phyloP scores from a whole-genome alignment of 139 green algal genomes.

The Micractinium sp. region DNA sequence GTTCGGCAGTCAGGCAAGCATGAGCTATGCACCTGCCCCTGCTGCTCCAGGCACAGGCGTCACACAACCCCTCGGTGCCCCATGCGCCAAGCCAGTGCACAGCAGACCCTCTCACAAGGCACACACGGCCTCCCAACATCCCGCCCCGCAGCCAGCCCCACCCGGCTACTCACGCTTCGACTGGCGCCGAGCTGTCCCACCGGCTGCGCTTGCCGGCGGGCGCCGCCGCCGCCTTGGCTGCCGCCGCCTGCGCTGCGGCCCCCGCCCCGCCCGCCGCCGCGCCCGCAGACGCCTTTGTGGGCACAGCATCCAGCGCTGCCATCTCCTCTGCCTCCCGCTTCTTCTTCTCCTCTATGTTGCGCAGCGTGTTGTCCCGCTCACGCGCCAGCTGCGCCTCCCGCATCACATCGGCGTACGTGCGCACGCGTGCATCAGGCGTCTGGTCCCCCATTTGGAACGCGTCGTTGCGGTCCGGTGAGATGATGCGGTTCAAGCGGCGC shows the following conservation, averaged over 20 bases:
- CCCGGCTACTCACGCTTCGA: slow-evolving; percentile 31
- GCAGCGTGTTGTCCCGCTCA: slow-evolving; percentile 93
- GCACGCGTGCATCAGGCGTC: slow-evolving; percentile 61
- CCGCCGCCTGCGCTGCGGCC: slow-evolving; percentile 39
- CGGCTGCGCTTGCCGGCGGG: slow-evolving; percentile 74
- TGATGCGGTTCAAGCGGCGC: slow-evolving; percentile 79
- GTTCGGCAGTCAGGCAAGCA: not conserved
- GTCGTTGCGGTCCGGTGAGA: slow-evolving; percentile 92
- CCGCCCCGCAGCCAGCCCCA: not conserved
- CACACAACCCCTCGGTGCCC: no score
- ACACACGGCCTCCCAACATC: not conserved
- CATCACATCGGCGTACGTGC: slow-evolving; percentile 94
- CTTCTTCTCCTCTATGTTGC: slow-evolving; percentile 80
- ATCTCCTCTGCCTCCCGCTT: slow-evolving; percentile 43
- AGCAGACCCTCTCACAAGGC: not conserved
- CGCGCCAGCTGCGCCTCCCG: slow-evolving; percentile 78
- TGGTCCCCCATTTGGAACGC: slow-evolving; percentile 80
- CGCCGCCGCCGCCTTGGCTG: slow-evolving; percentile 47
- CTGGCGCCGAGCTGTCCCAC: slow-evolving; percentile 77
- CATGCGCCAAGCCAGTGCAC: no score
- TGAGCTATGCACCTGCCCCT: not conserved
- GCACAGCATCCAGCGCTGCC: slow-evolving; percentile 36
- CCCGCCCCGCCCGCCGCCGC: slow-evolving; percentile 7
- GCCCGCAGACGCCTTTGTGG: slow-evolving; percentile 64
- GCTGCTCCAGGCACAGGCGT: not conserved